Base-by-base conservation (phyloP, 2,329 filamentous ascomycete genomes). In the Fonsecaea monophora region DNA sequence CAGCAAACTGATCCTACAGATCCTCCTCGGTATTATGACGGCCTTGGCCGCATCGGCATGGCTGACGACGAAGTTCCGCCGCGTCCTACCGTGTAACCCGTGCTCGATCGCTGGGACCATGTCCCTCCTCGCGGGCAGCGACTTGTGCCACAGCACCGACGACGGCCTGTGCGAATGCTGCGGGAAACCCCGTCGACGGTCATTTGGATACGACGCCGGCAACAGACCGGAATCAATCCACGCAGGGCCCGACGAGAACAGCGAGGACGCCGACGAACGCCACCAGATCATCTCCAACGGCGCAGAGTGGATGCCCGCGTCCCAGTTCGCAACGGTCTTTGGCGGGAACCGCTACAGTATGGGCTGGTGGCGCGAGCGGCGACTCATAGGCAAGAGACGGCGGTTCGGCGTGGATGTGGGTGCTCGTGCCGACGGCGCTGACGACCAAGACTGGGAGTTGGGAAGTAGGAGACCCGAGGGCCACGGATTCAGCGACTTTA, bases 111-210 rank as follows among this genome's bases (percentile, higher is more conserved):
- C 72, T 13, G 71, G 68, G 2, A 69, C 64, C 2, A 73, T 73
- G 71, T 67, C 70, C 25, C 70, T 73, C 34, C 64, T 73, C 9
- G 72, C 72, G 13, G 72, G 72, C 58, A 72, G 70, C 48, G 71
- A 73, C 30, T 66, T 73, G 13, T 68, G 65, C 42, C 60, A 73
- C 63, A 68, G 59, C 59, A 45, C 35, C 18, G 70, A 71, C 53
- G 65, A 67, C 12, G 71, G 69, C 15, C 53, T 71, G 8, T 73
- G 70, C 55, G 70, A 73, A 57, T 71, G 72, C 62, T 73, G 72
- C 61, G 72, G 72, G 32, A 73, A 72, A 60, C 64, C 66, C 18
- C 68, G 70, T 15, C 70, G 70, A 3, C 66, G 69, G 37, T 67
- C 64, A 9, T 68, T 70, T 32, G 66, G 66, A 10, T 53, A 58